Base-by-base conservation (phyloP, 305 asterid genomes). In the Fraxinus floribunda region DNA sequence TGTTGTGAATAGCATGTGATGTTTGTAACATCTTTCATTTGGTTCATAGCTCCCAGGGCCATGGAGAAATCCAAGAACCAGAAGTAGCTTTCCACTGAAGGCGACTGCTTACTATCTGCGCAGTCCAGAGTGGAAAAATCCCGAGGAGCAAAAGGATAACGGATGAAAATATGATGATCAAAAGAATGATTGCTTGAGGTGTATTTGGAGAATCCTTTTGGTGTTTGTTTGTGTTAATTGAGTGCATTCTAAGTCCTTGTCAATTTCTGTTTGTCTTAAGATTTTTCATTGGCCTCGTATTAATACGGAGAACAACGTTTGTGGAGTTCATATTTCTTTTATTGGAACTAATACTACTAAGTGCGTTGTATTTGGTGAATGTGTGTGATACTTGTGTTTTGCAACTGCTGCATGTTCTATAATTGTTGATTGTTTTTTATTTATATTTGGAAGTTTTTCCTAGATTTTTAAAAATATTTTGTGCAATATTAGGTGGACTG, bases 11-110 rank as follows among this genome's bases (percentile, higher is more conserved):
- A 15, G 18, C 60, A 15, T 15, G 60, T 49, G 60, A 49, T 49
- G 60, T n/a, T 55, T 3, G 0, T 26, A 38, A 78, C 49, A 10
- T 68, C 26, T 76, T 82, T 76, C 9, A 13, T 82, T 52, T 87
- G 66, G 41, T 80, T 44, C 83, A 71, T 91, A 92, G 97, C 97
- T 84, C 94, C 97, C 18, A 90, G 93, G 88, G 87, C 90, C 0
- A 77, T 85, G 86, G 94, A 91, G 86, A 91, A 92, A 86, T 88
- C 91, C 84, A 93, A 88, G 91, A 90, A 86, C 87, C 82, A 84
- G 84, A 89, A 74, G 87, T 92, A 87, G 91, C 83, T 55, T n/a
- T 77, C 82, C 70, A 22, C 78, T 15, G n/a, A 76, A 77, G 82
- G 60, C 4, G 13, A 32, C 66, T 77, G 80, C 80, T 81, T 80